These are phyloP conservation scores for Dipodascopsis tothii DNA, from an alignment of 805 yeast species.

Conservation along the genomic window DNA sequence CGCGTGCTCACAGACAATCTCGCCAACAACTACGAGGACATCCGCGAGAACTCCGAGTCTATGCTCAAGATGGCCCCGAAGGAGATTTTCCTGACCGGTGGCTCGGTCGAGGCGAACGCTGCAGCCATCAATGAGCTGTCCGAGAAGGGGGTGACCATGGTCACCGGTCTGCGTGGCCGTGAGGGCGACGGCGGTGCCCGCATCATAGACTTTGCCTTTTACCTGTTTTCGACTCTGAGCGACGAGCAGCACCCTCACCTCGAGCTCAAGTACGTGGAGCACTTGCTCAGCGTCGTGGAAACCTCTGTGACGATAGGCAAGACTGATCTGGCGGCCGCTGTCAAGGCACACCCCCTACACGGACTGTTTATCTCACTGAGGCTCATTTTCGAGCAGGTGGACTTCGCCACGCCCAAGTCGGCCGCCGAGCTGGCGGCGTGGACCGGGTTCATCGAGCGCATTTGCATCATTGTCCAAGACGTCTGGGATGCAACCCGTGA, in stretches of 20 bases:
- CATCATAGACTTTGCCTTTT: conserved; percentile 46
- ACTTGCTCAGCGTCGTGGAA: conserved; percentile 34
- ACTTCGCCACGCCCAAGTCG: conserved; percentile 8
- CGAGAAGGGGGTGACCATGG: conserved; percentile 23
- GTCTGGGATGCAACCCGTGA: conserved; percentile 44
- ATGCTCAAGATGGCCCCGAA: conserved; percentile 43
- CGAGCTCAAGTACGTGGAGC: conserved; percentile 29
- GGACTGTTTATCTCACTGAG: conserved; percentile 61
- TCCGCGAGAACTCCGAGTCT: conserved; percentile 47
- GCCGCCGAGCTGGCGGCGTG: background rate
- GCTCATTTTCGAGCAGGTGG: conserved; percentile 36
- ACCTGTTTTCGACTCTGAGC: conserved; percentile 30
- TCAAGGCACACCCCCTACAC: conserved; percentile 48
- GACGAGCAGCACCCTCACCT: conserved; percentile 15
- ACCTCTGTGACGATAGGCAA: conserved; percentile 33
- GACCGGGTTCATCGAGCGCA: conserved; percentile 6
- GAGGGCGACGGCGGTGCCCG: conserved; percentile 76
- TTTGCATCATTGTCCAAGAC: conserved; percentile 17
- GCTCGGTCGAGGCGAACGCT: conserved; percentile 5
- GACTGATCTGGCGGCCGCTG: conserved; percentile 37
- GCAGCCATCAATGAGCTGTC: conserved; percentile 27
- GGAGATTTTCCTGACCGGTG: conserved; percentile 24
- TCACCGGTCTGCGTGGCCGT: conserved; percentile 43
- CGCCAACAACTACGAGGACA: conserved; percentile 68
- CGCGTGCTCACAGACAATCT: conserved; percentile 54